phyloP scores from a whole-genome alignment of 2,329 filamentous ascomycete genomes.

The Aspergillus hiratsukae region DNA sequence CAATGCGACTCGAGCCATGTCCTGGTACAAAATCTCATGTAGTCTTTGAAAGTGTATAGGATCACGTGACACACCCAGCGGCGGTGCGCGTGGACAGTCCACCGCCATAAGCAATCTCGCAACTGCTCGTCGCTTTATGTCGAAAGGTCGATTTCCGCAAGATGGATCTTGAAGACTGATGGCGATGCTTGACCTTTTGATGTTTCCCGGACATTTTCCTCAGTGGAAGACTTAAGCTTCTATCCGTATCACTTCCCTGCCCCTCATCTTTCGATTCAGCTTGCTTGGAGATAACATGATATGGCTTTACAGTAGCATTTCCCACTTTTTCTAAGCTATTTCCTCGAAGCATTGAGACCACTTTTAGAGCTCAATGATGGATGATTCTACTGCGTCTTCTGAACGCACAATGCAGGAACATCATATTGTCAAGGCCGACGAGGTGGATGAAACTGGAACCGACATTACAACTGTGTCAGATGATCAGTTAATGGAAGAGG shows the following conservation, averaged over 20 bases:
- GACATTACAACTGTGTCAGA: constrained; percentile 44
- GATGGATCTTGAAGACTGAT: neutral
- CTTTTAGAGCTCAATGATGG: constrained; percentile 18
- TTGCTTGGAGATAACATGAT: neutral
- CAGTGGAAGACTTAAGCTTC: neutral
- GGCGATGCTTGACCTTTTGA: neutral
- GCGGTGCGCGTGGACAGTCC: neutral
- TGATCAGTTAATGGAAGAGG: constrained; percentile 40
- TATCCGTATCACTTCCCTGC: neutral
- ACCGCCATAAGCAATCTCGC: neutral
- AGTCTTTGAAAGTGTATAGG: neutral
- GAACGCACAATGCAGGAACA: constrained; percentile 28
- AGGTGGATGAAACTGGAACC: constrained; percentile 46
- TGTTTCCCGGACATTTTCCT: neutral
- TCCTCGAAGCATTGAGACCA: neutral
- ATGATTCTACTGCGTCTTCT: constrained; percentile 18
- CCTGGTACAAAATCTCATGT: neutral
- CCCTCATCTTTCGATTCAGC: neutral
- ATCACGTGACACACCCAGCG: neutral
- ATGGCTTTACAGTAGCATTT: neutral
- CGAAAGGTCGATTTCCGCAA: neutral
- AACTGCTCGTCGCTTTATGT: neutral
- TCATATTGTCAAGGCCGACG: constrained; percentile 46
- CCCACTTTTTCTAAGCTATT: neutral
- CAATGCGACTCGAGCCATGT: neutral